Evolutionary conservation across 805 yeast species (phyloP).

Genomic region (Lachancea cidri): DNA sequence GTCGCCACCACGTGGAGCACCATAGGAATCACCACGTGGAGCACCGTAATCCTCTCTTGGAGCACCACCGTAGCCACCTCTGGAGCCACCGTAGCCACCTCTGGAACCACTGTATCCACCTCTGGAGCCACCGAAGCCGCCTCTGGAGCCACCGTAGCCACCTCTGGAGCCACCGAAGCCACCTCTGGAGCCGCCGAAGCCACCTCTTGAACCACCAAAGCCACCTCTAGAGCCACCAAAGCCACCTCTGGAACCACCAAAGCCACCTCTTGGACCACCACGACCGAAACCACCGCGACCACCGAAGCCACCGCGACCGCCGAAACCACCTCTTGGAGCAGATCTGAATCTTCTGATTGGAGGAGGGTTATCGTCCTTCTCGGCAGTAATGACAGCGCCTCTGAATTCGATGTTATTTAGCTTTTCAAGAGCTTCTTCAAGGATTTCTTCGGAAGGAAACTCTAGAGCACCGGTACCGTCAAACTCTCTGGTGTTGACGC

Average conservation of each 20-base stretch:
- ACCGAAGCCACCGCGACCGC: slow-evolving; percentile 44
- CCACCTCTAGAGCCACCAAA: slow-evolving; percentile 38
- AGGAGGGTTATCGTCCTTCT: slow-evolving; percentile 63
- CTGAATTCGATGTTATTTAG: slow-evolving; percentile 67
- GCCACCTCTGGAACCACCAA: slow-evolving; percentile 26
- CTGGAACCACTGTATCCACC: slow-evolving; percentile 36
- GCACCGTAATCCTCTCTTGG: slow-evolving; percentile 22
- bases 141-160: slow-evolving; percentile 36
- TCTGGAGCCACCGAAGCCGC: slow-evolving; percentile 38
- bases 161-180: slow-evolving; percentile 41
- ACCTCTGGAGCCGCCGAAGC: slow-evolving; percentile 40
- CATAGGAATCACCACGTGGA: slow-evolving; percentile 24
- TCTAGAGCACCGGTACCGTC: slow-evolving; percentile 45
- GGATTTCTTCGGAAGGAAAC: slow-evolving; percentile 60
- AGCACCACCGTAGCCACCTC: slow-evolving; percentile 36
- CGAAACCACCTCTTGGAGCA: slow-evolving; percentile 44
- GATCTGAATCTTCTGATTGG: slow-evolving; percentile 45
- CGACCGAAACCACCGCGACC: slow-evolving; percentile 46
- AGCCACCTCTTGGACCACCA: slow-evolving; percentile 37
- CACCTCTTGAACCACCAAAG: slow-evolving; percentile 37
- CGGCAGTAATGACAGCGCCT: slow-evolving; percentile 66
- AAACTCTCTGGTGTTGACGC: slow-evolving; percentile 42
- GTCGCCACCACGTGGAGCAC: slow-evolving; percentile 25
- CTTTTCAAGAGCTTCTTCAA: slow-evolving; percentile 67
- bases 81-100: slow-evolving; percentile 34